Evolutionary conservation across 345 rosid species (phyloP).

Genomic region (Citrus sinensis): DVS_A1.0 CM039169.1:29139501-29140000

Average conservation of each 20-base stretch:
- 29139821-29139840: no score
- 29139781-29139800: no score
- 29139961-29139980: background rate
- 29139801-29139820: no score
- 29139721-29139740: background rate
- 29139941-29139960: background rate
- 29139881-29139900: no score
- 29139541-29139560: slow-evolving; percentile 35
- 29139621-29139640: background rate
- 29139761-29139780: background rate
- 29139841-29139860: no score
- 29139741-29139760: background rate
- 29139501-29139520: background rate
- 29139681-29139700: no score
- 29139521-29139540: slow-evolving; percentile 18
- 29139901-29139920: no score
- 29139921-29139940: no score
- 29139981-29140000: background rate
- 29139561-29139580: slow-evolving; percentile 24
- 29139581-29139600: slow-evolving; percentile 31
- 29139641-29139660: background rate
- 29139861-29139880: no score
- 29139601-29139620: slow-evolving; percentile 35
- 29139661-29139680: background rate
- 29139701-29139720: background rate